Conservation (phyloP, 164 flowering plant genomes). For the Tetrastigma voinierianum region DNA sequence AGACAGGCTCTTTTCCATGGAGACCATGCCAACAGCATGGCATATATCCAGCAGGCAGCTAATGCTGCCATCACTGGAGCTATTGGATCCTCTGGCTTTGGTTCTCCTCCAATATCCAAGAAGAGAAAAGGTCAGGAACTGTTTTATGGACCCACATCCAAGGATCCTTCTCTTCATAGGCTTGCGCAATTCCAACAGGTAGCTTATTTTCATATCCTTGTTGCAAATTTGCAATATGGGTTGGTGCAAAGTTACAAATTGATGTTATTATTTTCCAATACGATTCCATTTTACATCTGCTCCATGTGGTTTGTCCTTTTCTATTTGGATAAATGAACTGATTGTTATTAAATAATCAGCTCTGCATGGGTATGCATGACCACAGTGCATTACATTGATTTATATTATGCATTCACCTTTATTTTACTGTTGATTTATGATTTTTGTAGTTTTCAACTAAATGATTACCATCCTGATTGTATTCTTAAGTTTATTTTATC, state of each 20-base stretch:
- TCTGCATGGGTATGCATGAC: not conserved
- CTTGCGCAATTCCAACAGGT: constrained; percentile 71
- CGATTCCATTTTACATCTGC: not conserved
- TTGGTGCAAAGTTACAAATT: not conserved
- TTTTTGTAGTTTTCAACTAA: not conserved
- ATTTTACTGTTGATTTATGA: not conserved
- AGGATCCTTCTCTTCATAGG: constrained; percentile 54
- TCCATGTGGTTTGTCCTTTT: not conserved
- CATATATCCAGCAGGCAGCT: constrained; percentile 89
- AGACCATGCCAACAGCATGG: constrained; percentile 63
- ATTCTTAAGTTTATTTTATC: not conserved
- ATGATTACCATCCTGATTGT: too few species aligned
- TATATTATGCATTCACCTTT: not conserved
- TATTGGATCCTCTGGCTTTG: constrained; percentile 89
- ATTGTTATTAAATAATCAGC: not conserved
- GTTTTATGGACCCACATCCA: constrained; percentile 43
- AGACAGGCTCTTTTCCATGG: constrained; percentile 86
- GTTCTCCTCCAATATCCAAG: constrained; percentile 67
- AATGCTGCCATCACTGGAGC: constrained; percentile 98
- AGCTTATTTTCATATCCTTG: constrained; percentile 6
- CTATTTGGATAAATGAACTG: not conserved
- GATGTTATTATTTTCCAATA: not conserved
- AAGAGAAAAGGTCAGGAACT: constrained; percentile 76
- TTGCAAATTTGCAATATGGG: too few species aligned
- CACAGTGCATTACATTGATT: too few species aligned